A percentile compares a stretch with the other conserved stretches of the same genome.
phyloP scores from a whole-genome alignment of 257 asterid species.

The Haberlea rhodopensis region DNA sequence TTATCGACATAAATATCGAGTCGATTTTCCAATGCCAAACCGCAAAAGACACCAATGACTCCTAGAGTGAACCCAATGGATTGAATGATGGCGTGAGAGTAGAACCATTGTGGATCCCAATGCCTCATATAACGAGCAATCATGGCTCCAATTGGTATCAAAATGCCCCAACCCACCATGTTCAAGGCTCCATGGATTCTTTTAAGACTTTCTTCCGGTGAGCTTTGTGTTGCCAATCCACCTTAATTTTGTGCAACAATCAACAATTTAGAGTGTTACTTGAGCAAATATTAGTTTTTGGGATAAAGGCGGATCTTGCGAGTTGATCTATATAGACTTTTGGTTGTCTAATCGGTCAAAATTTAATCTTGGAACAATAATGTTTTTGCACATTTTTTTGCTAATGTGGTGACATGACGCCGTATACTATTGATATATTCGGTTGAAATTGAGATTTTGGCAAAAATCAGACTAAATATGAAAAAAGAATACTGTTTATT shows the following conservation, averaged over 20 bases:
- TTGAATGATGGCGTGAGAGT: constrained; percentile 40
- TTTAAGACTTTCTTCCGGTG: constrained; percentile 30
- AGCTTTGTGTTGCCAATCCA: constrained; percentile 26
- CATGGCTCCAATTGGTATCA: constrained; percentile 42
- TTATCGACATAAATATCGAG: constrained; percentile 28
- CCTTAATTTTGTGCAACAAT: too few species aligned
- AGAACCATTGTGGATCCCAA: constrained; percentile 56
- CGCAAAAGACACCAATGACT: constrained; percentile 38
- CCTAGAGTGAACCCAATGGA: constrained; percentile 40
- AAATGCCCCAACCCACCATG: constrained; percentile 48
- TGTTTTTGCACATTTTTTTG: too few species aligned
- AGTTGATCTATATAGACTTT: too few species aligned
- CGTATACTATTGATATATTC: too few species aligned
- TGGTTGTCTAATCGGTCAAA: constrained; percentile 6
- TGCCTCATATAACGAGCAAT: constrained; percentile 45
- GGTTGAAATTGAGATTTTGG: too few species aligned
- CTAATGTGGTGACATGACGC: too few species aligned
- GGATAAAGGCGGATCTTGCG: too few species aligned
- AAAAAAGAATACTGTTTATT: too few species aligned
- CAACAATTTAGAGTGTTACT: too few species aligned
- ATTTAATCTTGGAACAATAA: too few species aligned
- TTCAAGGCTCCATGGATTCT: constrained; percentile 48
- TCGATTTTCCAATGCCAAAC: constrained; percentile 37
- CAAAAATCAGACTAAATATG: too few species aligned
- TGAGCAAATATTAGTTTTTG: too few species aligned